A percentile compares a stretch with the other conserved stretches of the same genome.
Evolutionary conservation across 768 basidiomycete genomes (phyloP).

Genomic region (Nevesoporus exiguus): DNA sequence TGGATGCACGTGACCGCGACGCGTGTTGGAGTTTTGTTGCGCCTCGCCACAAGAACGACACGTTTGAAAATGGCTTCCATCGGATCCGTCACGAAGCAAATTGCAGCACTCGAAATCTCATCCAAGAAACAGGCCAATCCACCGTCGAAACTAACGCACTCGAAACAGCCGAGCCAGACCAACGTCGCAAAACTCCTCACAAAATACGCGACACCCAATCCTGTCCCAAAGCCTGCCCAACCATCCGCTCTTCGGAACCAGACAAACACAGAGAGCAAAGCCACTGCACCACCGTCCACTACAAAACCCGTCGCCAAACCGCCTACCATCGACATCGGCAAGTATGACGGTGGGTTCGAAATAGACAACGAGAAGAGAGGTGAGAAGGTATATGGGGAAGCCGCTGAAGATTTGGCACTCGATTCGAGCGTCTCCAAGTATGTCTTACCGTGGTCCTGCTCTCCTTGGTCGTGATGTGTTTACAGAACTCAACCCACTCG

Average conservation of each 20-base stretch:
- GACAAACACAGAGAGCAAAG: conserved; percentile 24
- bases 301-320: conserved; percentile 22
- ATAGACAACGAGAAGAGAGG: conserved; percentile 78
- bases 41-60: neutral
- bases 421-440: conserved; percentile 77
- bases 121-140: conserved; percentile 43
- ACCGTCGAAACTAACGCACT: conserved; percentile 28
- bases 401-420: conserved; percentile 76
- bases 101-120: conserved; percentile 65
- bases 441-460: conserved; percentile 20
- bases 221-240: conserved; percentile 28
- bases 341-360: conserved; percentile 97
- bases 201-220: conserved; percentile 69
- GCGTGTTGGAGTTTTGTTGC: conserved; percentile 18
- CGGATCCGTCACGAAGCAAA: conserved; percentile 57
- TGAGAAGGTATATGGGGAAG: conserved; percentile 70
- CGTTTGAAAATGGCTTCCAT: conserved; percentile 44
- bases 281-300: conserved; percentile 24
- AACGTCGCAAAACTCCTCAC: conserved; percentile 69
- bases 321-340: conserved; percentile 67
- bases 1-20: conserved; percentile 28
- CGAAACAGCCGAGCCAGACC: conserved; percentile 57
- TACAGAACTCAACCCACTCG: conserved; percentile 68
- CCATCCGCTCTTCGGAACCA: conserved; percentile 46
- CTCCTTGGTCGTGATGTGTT: neutral